phyloP scores from a whole-genome alignment of 1,139 yeast species.

The Blastobotrys arbuscula region DNA sequence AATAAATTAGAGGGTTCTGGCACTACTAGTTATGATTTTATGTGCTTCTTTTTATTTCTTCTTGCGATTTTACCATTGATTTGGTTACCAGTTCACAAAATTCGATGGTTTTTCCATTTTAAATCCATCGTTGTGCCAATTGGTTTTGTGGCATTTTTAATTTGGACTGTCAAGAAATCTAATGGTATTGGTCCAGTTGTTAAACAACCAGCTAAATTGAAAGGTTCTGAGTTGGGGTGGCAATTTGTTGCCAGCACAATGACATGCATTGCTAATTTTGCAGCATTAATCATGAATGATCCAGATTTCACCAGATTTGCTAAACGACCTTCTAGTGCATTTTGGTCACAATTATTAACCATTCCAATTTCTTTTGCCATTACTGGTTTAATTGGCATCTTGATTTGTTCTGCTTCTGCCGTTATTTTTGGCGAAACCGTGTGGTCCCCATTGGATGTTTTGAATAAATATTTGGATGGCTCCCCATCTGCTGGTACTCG shows the following conservation, averaged over 20 bases:
- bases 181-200: slow-evolving; percentile 69
- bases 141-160: slow-evolving; percentile 72
- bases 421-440: slow-evolving; percentile 61
- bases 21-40: slow-evolving; percentile 62
- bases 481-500: slow-evolving; percentile 60
- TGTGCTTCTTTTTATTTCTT: slow-evolving; percentile 77
- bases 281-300: slow-evolving; percentile 78
- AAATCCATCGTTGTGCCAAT: slow-evolving; percentile 72
- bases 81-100: slow-evolving; percentile 74
- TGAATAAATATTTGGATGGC: slow-evolving; percentile 57
- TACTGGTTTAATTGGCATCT: slow-evolving; percentile 79
- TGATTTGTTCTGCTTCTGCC: slow-evolving; percentile 78
- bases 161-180: slow-evolving; percentile 76
- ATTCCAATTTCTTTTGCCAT: slow-evolving; percentile 75
- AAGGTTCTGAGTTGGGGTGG: slow-evolving; percentile 70
- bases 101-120: slow-evolving; percentile 74
- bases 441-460: slow-evolving; percentile 85
- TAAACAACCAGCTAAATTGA: slow-evolving; percentile 41
- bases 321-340: slow-evolving; percentile 44
- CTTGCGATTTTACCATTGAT: slow-evolving; percentile 67
- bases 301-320: slow-evolving; percentile 91
- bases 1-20: slow-evolving; percentile 47
- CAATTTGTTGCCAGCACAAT: slow-evolving; percentile 72
- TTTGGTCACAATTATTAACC: slow-evolving; percentile 53
- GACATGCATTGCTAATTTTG: slow-evolving; percentile 80